Evolutionary conservation across 257 asterid genomes (phyloP), one percentile per base, ranked within the genome.

Genomic region (Rubia yunnanensis): DNA sequence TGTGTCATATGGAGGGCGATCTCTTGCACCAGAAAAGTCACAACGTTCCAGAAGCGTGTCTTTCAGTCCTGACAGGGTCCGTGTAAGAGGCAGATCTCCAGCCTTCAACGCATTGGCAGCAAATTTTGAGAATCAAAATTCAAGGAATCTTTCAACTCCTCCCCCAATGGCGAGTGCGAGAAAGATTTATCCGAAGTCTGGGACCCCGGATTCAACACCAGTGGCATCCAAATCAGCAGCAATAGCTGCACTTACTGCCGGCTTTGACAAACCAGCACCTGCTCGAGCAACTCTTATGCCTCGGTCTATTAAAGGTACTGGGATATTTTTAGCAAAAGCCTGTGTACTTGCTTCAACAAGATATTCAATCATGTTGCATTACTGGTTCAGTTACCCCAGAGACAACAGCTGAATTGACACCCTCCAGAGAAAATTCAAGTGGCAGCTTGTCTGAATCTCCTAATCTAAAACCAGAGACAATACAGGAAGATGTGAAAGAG

Each of bases 41-140:
- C 86, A 88, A 63, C 95, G 99, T 36, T 85, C 98, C 36, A 80
- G 99, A 84, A 94, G 98, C 80, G 79, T 94, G 94, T 94, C 99
- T 39, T 88, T 84, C 82, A 91, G 96, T 79, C 98, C 98, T 4
- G 99, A 94, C 44, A 80, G 96, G 82, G 99, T 85, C 78, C 99
- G 99, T 71, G 96, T 88, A 30, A 79, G 99, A 76, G 99, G 99
- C 67, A 80, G 96, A 68, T 94, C 99, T 77, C 99, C 99, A 0
- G 96, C 98, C 11, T 94, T 94, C 86, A 94, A 82, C 66, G 96
- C 96, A 41, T 79, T 94, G 20, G 98, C 99, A n/a, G 97, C 96
- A 44, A 88, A 66, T 61, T 94, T 94, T 22, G 98, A 94, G 82
- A 91, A 76, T 67, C 70, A 87, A 65, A 85, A 71, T 73, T 77